Evolutionary conservation across 495 filamentous ascomycete species (phyloP).

Genomic region (Podospora sp.): DNA sequence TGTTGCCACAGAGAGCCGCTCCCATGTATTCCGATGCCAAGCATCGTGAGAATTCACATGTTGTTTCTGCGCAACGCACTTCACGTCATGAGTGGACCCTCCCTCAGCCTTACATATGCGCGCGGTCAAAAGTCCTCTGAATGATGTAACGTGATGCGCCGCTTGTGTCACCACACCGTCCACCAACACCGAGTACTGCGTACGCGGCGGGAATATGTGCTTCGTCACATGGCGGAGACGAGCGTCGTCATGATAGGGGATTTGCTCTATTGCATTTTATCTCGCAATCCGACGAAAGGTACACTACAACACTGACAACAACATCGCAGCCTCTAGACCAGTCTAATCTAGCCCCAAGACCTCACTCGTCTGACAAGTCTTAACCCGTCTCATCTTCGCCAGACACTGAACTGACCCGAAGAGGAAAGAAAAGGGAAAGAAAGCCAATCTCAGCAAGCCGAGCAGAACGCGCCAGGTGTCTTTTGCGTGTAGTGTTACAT

Average conservation of each 20-base stretch:
- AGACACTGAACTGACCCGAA: background rate
- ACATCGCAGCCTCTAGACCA: background rate
- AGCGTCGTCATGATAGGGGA: too few species aligned
- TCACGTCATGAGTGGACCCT: background rate
- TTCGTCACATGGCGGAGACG: too few species aligned
- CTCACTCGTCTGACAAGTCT: background rate
- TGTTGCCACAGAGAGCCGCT: background rate
- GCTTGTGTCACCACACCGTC: too few species aligned
- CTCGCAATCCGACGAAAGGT: too few species aligned
- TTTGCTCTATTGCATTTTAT: too few species aligned
- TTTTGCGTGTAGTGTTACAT: constrained; percentile 9
- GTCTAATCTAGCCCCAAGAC: background rate
- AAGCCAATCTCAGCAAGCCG: background rate
- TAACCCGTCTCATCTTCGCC: constrained; percentile 3
- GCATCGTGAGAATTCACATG: background rate
- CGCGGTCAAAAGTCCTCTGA: too few species aligned
- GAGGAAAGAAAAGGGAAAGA: background rate
- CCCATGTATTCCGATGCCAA: background rate
- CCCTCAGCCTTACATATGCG: background rate
- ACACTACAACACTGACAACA: background rate
- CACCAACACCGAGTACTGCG: too few species aligned
- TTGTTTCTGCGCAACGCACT: background rate
- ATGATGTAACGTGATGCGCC: too few species aligned
- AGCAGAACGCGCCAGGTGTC: constrained; percentile 10
- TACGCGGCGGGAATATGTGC: too few species aligned